These are phyloP conservation scores for Curvularia verruculosa DNA, from an alignment of 2,329 filamentous ascomycete species.

Conservation along the genomic window DNA sequence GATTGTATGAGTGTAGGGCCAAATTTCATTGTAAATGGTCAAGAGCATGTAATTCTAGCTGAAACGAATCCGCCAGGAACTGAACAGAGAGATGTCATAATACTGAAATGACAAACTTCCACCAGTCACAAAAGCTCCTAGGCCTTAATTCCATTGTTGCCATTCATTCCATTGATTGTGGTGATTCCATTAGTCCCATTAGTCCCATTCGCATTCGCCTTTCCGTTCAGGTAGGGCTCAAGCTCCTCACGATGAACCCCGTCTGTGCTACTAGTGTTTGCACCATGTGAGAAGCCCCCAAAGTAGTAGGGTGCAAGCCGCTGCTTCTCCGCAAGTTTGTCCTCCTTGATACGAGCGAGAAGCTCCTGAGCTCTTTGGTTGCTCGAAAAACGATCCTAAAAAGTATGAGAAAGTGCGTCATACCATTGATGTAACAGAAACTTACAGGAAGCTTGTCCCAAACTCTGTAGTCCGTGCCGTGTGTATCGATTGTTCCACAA, in stretches of 20 bases:
- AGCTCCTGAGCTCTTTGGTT: slow-evolving; percentile 46
- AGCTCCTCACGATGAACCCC: slow-evolving; percentile 41
- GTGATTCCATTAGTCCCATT: slow-evolving; percentile 15
- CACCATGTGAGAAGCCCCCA: slow-evolving; percentile 41
- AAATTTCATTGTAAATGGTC: not conserved
- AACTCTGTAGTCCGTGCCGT: slow-evolving; percentile 48
- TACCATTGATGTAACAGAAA: not conserved
- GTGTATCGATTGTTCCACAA: slow-evolving; percentile 44
- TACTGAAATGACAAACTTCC: not conserved
- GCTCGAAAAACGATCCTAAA: slow-evolving; percentile 45
- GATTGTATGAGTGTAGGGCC: not conserved
- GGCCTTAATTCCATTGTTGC: not conserved
- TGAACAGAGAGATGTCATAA: not conserved
- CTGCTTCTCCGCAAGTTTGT: slow-evolving; percentile 41
- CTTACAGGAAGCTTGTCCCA: slow-evolving; percentile 48
- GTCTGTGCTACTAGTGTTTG: slow-evolving; percentile 36
- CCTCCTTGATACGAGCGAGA: slow-evolving; percentile 37
- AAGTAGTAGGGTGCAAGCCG: slow-evolving; percentile 46
- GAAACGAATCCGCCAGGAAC: not conserved
- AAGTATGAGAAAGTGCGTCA: not conserved
- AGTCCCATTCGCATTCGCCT: slow-evolving; percentile 19
- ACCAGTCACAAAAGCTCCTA: not conserved
- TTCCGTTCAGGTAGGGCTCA: slow-evolving; percentile 25
- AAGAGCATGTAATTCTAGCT: not conserved
- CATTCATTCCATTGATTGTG: slow-evolving; percentile 18